Evolutionary conservation across 1,139 yeast species (phyloP).

Genomic region (Debaryomycetaceae sp.): DNA sequence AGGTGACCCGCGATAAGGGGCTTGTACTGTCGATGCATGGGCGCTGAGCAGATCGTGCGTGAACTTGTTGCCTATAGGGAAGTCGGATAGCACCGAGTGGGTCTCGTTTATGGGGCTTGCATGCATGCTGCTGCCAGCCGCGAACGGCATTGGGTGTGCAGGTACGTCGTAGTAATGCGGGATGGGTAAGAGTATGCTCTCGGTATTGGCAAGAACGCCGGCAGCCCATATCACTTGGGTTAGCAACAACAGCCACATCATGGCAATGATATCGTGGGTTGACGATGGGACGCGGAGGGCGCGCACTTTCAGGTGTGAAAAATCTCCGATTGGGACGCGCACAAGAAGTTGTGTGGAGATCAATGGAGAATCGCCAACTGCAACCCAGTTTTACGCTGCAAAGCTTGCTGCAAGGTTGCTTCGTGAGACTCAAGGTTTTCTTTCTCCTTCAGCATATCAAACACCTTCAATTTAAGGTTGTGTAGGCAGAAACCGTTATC

Average conservation of each 20-base stretch:
- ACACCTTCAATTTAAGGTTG: conserved; percentile 4
- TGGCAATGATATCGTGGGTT: no score
- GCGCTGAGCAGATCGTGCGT: not conserved
- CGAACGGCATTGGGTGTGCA: conserved; percentile 12
- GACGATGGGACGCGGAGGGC: no score
- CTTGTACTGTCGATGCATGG: not conserved
- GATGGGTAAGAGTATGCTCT: conserved; percentile 26
- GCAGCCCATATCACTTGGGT: not conserved
- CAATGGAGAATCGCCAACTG: no score
- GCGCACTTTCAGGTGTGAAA: no score
- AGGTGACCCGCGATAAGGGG: conserved; percentile 1
- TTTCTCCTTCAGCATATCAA: conserved; percentile 6
- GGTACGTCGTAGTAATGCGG: conserved; percentile 38
- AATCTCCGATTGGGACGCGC: no score
- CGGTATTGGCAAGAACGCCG: conserved; percentile 32
- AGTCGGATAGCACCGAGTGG: conserved; percentile 23
- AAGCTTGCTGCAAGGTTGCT: not conserved
- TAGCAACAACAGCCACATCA: not conserved
- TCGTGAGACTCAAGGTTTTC: not conserved
- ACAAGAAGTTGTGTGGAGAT: no score
- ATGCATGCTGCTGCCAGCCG: conserved; percentile 3
- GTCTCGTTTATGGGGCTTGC: conserved; percentile 20
- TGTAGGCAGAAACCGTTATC: conserved; percentile 2
- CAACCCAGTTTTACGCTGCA: no score
- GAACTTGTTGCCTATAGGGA: conserved; percentile 22